Evolutionary conservation across 176 grass and related monocot genomes (phyloP), one percentile per base, ranked within the genome.

Genomic region (Bonia amplexicaulis): DNA sequence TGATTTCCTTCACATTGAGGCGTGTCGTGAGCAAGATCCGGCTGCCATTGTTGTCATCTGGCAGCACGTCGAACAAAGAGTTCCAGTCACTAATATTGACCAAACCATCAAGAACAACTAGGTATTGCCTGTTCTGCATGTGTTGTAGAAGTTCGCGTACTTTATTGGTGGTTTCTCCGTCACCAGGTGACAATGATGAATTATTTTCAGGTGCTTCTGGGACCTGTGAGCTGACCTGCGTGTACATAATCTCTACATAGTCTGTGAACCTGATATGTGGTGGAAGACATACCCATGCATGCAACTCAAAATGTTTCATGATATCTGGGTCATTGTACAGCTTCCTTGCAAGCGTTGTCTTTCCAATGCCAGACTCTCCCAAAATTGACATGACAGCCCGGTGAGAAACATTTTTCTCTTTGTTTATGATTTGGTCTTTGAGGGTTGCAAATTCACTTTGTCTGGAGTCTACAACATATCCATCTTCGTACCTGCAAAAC

Each of bases 51-150:
- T 46, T 89, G 17, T 35, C 73, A 59, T 80, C 35, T 74, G 81
- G 87, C 25, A 89, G 81, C 25, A 89, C 68, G 9, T 66, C 59
- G 26, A 80, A 49, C 59, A 89, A 58, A 22, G 76, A 84, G 60
- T 89, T 89, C 87, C 87, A 88, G 48, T 88, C 81, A 73, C 76
- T 88, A 27, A 73, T 84, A 62, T 66, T 70, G 2, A 71, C 48
- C 62, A 85, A 84, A 66, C 81, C 87, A 84, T 89, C 87, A 84
- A 89, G 87, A 47, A 89, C 81, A 66, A 84, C 47, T 57, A 89
- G 59, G 75, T 84, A 89, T 27, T 10, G 54, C 59, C 76, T 89
- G 59, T 80, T 74, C 59, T 57, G 58, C 69, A 89, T 70, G 49
- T 20, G 77, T 26, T 49, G 6, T 12, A 4, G 10, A 80, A 89